Base-by-base conservation (phyloP, 768 basidiomycete genomes). In the Boletus subcaerulescens region DNA sequence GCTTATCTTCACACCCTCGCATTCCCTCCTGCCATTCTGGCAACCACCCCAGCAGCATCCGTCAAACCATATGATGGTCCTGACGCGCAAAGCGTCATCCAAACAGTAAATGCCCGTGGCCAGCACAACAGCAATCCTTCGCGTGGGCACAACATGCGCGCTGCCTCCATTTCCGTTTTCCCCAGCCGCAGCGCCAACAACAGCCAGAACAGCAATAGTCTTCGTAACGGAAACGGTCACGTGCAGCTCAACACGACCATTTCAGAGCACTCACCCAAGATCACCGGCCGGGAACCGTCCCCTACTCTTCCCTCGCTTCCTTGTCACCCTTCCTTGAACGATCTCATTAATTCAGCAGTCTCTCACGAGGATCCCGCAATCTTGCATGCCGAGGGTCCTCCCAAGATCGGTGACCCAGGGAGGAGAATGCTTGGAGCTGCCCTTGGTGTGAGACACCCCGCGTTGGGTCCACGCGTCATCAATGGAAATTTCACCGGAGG, bases 21-120 rank as follows among this genome's bases (percentile, higher is more conserved):
- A 26, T 85, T 83, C 66, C 93, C 87, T 56, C 93, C 89, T 43
- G 68, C 86, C 57, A 79, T 85, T 58, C 77, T 93, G 57, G 71
- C 78, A 42, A 75, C 77, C 57, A 82, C 80, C 35, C 69, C 73
- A 45, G 66, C 78, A 18, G 85, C 86, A 18, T 76, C 76, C 52
- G 91, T 99, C 73, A 82, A 81, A 62, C 94, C 97, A 2, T 99
- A 98, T 74, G 95, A 95, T 70, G 93, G 93, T 2, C 82, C 93
- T 41, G 96, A 99, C 71, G 95, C 94, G 8, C 91, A 94, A 65
- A 72, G 65, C 52, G 85, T 93, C 69, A 93, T 93, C 59, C 87
- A 89, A 62, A 87, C 77, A 42, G 91, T 93, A 58, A 93, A 93
- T 70, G 68, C 89, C 45, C 84, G 91, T 60, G 80, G 82, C 12